Percentiles rank a stretch among this genome's conserved stretches.
Conservation (phyloP, 2,329 filamentous ascomycete genomes). For the Tympanopsis confertula region DNA sequence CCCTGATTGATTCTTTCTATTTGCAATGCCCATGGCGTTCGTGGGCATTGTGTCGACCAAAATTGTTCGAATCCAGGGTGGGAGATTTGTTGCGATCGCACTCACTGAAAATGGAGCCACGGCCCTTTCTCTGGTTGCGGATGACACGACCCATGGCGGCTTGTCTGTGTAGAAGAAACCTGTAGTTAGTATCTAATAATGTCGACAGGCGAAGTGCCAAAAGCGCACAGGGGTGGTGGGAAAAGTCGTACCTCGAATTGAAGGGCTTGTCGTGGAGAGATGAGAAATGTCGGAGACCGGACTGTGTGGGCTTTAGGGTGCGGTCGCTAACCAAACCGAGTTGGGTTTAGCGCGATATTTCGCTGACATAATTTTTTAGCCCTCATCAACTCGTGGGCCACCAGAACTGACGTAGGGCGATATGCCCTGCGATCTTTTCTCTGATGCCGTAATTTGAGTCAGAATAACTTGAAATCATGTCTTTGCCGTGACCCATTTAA, state of each 20-base stretch:
- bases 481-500: too few relatives aligned
- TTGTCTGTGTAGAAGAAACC: constrained; percentile 16
- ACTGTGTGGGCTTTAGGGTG: constrained; percentile 2
- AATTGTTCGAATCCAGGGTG: too few relatives aligned
- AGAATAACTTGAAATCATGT: too few relatives aligned
- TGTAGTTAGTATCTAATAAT: constrained; percentile 2
- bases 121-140: constrained; percentile 53
- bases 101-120: constrained; percentile 2
- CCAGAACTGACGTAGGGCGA: too few relatives aligned
- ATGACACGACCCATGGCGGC: constrained; percentile 42
- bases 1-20: too few relatives aligned
- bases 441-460: too few relatives aligned
- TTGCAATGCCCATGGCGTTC: constrained; percentile 41
- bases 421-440: too few relatives aligned
- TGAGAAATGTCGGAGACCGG: constrained; percentile 1
- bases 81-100: background rate
- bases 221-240: constrained; percentile 1
- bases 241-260: background rate
- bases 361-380: too few relatives aligned
- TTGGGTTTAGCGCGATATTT: background rate
- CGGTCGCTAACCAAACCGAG: constrained; percentile 1
- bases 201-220: background rate
- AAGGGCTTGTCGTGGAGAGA: background rate
- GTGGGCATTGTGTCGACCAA: too few relatives aligned
- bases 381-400: too few relatives aligned